Evolutionary conservation across 208 protist genomes (phyloP).

Genomic region (Endotrypanum monterogeii): DNA sequence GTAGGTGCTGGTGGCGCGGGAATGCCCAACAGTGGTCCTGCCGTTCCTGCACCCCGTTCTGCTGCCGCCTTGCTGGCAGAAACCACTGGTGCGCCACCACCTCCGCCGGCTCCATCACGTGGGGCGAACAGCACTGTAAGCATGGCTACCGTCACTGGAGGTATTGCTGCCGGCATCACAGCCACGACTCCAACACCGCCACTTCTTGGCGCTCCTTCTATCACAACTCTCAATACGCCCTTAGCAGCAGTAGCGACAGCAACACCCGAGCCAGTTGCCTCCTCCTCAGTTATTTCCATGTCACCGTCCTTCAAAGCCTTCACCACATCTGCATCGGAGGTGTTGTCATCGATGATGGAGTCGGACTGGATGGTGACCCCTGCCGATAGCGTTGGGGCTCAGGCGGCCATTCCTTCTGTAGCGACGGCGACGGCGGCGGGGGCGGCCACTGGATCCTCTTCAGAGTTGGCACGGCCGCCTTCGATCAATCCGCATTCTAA

Average conservation of each 20-base stretch:
- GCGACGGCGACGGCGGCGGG: not conserved
- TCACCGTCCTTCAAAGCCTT: constrained; percentile 21
- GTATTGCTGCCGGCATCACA: not conserved
- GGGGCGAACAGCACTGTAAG: not conserved
- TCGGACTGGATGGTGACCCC: not conserved
- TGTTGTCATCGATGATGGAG: constrained; percentile 15
- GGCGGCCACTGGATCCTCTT: not conserved
- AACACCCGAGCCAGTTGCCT: not conserved
- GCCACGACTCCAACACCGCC: not conserved
- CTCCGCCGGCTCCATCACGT: constrained; percentile 18
- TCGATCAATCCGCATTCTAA: not conserved
- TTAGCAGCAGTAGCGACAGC: not conserved
- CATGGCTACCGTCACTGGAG: not conserved
- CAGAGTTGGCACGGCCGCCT: not conserved
- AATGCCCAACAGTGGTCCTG: constrained; percentile 13
- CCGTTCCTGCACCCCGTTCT: constrained; percentile 27
- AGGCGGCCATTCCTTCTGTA: no score
- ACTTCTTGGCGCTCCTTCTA: not conserved
- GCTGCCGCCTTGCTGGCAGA: constrained; percentile 25
- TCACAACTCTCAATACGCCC: not conserved
- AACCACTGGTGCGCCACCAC: constrained; percentile 21
- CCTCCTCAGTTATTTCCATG: not conserved
- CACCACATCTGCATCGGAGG: constrained; percentile 25
- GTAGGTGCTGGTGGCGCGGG: not conserved
- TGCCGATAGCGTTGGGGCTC: not conserved